Evolutionary conservation across 306 rosid species (phyloP).

Genomic region (Psophocarpus tetragonolobus): DNA sequence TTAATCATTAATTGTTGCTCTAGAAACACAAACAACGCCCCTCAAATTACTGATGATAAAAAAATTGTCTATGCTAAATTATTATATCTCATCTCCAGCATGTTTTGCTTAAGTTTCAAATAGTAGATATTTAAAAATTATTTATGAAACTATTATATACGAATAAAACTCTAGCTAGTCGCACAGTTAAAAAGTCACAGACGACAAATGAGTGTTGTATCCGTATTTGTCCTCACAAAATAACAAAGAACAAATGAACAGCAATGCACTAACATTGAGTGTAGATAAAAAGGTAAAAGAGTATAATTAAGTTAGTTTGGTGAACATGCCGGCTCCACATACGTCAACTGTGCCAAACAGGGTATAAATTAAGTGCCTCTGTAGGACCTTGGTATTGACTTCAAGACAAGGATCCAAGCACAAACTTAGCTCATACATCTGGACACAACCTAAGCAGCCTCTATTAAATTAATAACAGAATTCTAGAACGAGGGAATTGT

Average conservation of each 20-base stretch:
- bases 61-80: too few species aligned
- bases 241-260: slow-evolving; percentile 39
- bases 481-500: background rate
- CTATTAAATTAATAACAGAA: background rate
- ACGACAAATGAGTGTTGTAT: slow-evolving; percentile 1
- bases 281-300: background rate
- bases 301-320: background rate
- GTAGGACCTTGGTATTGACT: slow-evolving; percentile 14
- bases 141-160: too few species aligned
- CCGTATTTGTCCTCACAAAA: background rate
- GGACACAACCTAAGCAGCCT: slow-evolving; percentile 34
- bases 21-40: background rate
- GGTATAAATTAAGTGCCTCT: background rate
- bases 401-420: slow-evolving; percentile 28
- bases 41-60: background rate
- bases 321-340: slow-evolving; percentile 34
- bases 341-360: slow-evolving; percentile 18
- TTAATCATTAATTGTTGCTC: background rate
- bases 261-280: background rate
- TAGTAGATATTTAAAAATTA: background rate
- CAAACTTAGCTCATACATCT: slow-evolving; percentile 33
- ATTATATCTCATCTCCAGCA: background rate
- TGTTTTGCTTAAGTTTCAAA: background rate
- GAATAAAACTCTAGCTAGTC: too few species aligned
- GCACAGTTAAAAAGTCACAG: slow-evolving; percentile 21